Conservation (phyloP, 2,329 filamentous ascomycete species). For the Talaromyces sp. region DNA sequence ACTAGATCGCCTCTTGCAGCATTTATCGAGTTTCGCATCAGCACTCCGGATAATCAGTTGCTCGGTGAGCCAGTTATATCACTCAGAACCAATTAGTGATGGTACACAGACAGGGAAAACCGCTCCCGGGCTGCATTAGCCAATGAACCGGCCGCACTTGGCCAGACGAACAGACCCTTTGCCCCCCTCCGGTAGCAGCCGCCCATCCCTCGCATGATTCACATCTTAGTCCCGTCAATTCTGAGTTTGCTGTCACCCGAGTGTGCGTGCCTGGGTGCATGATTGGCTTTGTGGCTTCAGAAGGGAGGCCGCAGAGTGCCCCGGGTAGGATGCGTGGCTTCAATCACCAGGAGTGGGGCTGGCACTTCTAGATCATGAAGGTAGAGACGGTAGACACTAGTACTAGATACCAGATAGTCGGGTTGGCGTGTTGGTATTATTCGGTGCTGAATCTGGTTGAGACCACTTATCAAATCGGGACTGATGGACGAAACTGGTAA, state of each 20-base stretch:
- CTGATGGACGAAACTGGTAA: neutral
- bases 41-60: neutral
- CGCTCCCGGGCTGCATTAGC: neutral
- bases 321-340: neutral
- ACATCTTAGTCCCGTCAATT: neutral
- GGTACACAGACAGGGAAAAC: neutral
- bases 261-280: neutral
- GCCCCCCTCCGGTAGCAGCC: neutral
- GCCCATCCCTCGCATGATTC: neutral
- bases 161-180: neutral
- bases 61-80: neutral
- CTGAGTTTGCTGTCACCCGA: neutral
- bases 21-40: neutral
- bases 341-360: neutral
- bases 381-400: neutral
- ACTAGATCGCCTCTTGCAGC: neutral
- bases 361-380: neutral
- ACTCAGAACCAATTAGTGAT: neutral
- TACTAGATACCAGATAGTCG: neutral
- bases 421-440: neutral
- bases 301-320: neutral
- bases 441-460: neutral
- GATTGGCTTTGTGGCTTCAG: neutral
- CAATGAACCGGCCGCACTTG: neutral
- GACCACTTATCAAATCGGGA: neutral